Evolutionary conservation across 23 red algal genomes (phyloP).

Genomic region (Gracilaria domingensis): DNA sequence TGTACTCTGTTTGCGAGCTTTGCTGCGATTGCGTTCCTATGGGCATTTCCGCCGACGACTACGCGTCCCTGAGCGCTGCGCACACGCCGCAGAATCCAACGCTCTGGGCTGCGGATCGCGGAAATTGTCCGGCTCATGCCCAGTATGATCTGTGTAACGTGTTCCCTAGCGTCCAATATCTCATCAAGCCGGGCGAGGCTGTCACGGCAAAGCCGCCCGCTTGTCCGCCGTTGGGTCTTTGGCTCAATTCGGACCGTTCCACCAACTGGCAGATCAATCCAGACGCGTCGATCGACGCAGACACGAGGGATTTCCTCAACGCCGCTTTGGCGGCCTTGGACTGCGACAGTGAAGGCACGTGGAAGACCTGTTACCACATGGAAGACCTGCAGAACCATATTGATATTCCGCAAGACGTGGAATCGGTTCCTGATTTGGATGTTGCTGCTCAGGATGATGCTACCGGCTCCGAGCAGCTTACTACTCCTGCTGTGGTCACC

Average conservation of each 20-base stretch:
- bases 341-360: conserved; percentile 32
- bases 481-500: not conserved
- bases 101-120: conserved; percentile 55
- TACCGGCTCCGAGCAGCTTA: not conserved
- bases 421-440: not conserved
- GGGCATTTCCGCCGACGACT: conserved; percentile 42
- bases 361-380: conserved; percentile 58
- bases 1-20: conserved; percentile 72
- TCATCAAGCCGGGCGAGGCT: conserved; percentile 57
- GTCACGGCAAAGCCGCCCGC: not conserved
- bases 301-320: conserved; percentile 25
- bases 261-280: conserved; percentile 56
- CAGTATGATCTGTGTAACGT: conserved; percentile 65
- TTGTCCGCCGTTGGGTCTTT: conserved; percentile 31
- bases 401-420: conserved; percentile 33
- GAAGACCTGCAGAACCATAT: conserved; percentile 60
- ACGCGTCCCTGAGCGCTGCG: not conserved
- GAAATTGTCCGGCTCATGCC: conserved; percentile 69
- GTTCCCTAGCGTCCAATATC: conserved; percentile 29
- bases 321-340: conserved; percentile 17
- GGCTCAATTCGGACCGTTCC: conserved; percentile 31
- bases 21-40: conserved; percentile 73
- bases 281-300: conserved; percentile 19
- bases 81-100: conserved; percentile 48
- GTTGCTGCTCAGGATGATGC: not conserved